phyloP scores from a whole-genome alignment of 2,329 filamentous ascomycete species.

The Fusarium fracticaudum region DNA sequence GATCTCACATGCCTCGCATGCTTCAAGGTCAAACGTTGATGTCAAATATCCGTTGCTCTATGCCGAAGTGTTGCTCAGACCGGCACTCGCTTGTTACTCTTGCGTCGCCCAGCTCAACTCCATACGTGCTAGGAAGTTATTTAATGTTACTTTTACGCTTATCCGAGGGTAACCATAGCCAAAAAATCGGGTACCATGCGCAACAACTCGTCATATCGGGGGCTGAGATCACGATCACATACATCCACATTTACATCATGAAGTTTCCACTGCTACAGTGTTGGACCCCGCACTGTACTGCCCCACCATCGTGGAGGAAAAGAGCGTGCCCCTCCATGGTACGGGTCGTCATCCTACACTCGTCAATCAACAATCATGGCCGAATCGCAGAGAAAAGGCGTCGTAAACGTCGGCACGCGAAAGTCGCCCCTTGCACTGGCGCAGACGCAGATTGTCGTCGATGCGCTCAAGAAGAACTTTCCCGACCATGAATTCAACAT shows the following conservation, averaged over 20 bases:
- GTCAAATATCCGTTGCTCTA: neutral
- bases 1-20: too few relatives aligned
- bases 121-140: neutral
- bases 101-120: neutral
- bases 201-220: neutral
- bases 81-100: neutral
- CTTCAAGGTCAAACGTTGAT: too few relatives aligned
- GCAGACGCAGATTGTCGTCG: conserved; percentile 81
- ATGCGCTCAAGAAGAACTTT: conserved; percentile 70
- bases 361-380: conserved; percentile 37
- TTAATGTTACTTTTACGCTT: neutral
- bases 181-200: too few relatives aligned
- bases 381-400: conserved; percentile 45
- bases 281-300: conserved; percentile 18
- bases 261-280: conserved; percentile 7
- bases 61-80: neutral
- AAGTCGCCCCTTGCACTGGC: conserved; percentile 85
- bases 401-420: conserved; percentile 85
- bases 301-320: conserved; percentile 40
- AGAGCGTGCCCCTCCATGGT: conserved; percentile 38
- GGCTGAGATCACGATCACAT: neutral
- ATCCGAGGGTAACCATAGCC: neutral
- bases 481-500: conserved; percentile 79
- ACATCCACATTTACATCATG: conserved; percentile 14
- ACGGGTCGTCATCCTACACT: neutral